Conservation (phyloP, 305 asterid genomes). For the Ilex paraguariensis region DNA sequence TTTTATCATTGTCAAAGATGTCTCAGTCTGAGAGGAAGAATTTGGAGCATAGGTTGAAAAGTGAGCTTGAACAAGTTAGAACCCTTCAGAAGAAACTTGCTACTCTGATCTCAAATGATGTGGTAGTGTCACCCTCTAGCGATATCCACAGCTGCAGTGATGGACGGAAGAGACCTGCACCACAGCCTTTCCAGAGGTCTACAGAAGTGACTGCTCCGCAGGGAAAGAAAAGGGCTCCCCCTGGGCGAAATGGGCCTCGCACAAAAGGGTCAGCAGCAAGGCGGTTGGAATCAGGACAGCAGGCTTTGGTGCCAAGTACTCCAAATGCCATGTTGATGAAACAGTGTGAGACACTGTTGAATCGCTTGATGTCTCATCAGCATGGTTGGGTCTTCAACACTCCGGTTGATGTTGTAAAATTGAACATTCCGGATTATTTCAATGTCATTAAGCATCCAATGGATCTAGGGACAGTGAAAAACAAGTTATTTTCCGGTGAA, state of each 20-base stretch:
- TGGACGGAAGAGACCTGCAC: conserved; percentile 39
- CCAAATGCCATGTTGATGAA: conserved; percentile 42
- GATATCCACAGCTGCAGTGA: conserved; percentile 34
- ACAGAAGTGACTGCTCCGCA: conserved; percentile 17
- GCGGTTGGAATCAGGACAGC: conserved; percentile 36
- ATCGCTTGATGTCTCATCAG: neutral
- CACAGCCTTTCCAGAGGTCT: conserved; percentile 30
- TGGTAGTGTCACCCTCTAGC: conserved; percentile 24
- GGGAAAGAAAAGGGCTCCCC: conserved; percentile 38
- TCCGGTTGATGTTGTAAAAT: neutral
- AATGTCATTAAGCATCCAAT: conserved; percentile 4
- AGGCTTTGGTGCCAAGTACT: conserved; percentile 24
- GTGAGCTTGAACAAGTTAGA: conserved; percentile 62
- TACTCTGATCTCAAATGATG: conserved; percentile 23
- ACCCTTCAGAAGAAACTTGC: conserved; percentile 49
- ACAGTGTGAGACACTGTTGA: conserved; percentile 3
- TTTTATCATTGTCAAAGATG: conserved; percentile 54
- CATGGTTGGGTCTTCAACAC: conserved; percentile 6
- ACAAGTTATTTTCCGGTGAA: neutral
- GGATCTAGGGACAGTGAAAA: conserved; percentile 2
- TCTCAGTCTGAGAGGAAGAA: conserved; percentile 50
- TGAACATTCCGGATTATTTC: conserved; percentile 5
- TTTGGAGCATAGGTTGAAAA: conserved; percentile 40
- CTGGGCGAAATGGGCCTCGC: conserved; percentile 51
- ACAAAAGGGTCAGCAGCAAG: conserved; percentile 44